A percentile compares a stretch with the other conserved stretches of the same genome.
phyloP scores from a whole-genome alignment of 1,284 basidiomycete species.

The Leucoagaricus sp. region DNA sequence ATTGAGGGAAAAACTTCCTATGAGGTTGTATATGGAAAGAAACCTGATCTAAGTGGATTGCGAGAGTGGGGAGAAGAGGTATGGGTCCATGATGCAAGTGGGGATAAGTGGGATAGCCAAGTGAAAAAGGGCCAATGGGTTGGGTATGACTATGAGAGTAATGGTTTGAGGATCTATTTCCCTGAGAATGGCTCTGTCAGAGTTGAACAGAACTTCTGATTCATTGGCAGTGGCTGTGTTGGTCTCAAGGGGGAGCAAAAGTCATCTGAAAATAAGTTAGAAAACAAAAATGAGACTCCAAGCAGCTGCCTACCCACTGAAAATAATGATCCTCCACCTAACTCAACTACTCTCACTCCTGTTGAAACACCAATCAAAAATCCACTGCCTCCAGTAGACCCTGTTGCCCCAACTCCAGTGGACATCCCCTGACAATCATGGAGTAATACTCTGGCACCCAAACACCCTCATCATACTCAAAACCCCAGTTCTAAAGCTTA shows the following conservation, averaged over 20 bases:
- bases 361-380: too few species aligned
- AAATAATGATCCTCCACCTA: too few species aligned
- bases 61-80: background rate
- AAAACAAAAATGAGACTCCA: background rate
- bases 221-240: slow-evolving; percentile 3
- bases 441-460: too few species aligned
- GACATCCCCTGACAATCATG: too few species aligned
- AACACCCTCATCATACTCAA: background rate
- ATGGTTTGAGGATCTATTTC: slow-evolving; percentile 34
- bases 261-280: background rate
- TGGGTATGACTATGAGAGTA: slow-evolving; percentile 27
- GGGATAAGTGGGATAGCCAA: background rate
- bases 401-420: too few species aligned
- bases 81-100: background rate
- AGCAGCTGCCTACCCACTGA: background rate
- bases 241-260: slow-evolving; percentile 5
- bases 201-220: slow-evolving; percentile 30
- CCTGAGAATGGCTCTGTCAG: slow-evolving; percentile 24
- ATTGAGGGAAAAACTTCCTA: slow-evolving; percentile 19
- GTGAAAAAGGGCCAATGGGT: slow-evolving; percentile 26
- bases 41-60: slow-evolving; percentile 7
- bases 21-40: background rate
- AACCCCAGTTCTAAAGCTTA: background rate
- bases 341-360: too few species aligned
- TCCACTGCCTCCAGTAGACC: too few species aligned